A percentile compares a stretch with the other conserved stretches of the same genome.
These are phyloP conservation scores for Ogataea trehaloabstinens DNA, from an alignment of 805 yeast genomes.

Conservation along the genomic window DNA sequence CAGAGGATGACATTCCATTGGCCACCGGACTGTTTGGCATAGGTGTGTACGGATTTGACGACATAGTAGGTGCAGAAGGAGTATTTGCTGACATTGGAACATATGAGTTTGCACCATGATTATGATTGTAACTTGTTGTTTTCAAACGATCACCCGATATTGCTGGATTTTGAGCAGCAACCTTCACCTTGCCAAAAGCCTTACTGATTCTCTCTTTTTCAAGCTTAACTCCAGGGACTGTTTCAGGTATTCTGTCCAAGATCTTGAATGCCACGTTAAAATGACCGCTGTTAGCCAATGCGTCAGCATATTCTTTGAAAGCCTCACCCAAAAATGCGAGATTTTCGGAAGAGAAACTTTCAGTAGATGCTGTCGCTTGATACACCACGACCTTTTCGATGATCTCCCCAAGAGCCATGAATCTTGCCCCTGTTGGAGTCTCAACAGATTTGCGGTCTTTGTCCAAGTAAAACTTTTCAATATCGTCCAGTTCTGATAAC, in stretches of 20 bases:
- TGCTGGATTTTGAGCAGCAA: slow-evolving; percentile 12
- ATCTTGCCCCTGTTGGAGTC: slow-evolving; percentile 80
- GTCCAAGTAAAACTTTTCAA: slow-evolving; percentile 44
- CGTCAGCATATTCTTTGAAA: slow-evolving; percentile 76
- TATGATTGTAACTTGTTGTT: slow-evolving; percentile 3
- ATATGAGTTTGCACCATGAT: slow-evolving; percentile 5
- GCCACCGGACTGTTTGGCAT: slow-evolving; percentile 5
- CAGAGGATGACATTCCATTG: background rate
- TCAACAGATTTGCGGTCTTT: slow-evolving; percentile 42
- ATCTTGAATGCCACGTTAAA: slow-evolving; percentile 76
- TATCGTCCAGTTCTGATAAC: slow-evolving; percentile 63
- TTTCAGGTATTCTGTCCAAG: slow-evolving; percentile 68
- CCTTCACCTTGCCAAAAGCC: slow-evolving; percentile 42
- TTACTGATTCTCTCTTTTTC: slow-evolving; percentile 79
- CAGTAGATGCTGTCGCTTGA: slow-evolving; percentile 45
- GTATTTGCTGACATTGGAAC: slow-evolving; percentile 3
- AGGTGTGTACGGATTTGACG: slow-evolving; percentile 16
- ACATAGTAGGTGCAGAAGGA: slow-evolving; percentile 2
- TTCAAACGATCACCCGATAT: slow-evolving; percentile 21
- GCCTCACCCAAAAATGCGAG: slow-evolving; percentile 53
- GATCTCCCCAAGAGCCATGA: slow-evolving; percentile 74
- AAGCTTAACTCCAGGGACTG: slow-evolving; percentile 61
- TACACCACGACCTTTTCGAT: slow-evolving; percentile 82
- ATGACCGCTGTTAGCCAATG: slow-evolving; percentile 79
- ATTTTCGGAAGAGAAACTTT: slow-evolving; percentile 39